Evolutionary conservation across 1,139 yeast genomes (phyloP).

Genomic region (Lodderomyces metapsilosis): DNA sequence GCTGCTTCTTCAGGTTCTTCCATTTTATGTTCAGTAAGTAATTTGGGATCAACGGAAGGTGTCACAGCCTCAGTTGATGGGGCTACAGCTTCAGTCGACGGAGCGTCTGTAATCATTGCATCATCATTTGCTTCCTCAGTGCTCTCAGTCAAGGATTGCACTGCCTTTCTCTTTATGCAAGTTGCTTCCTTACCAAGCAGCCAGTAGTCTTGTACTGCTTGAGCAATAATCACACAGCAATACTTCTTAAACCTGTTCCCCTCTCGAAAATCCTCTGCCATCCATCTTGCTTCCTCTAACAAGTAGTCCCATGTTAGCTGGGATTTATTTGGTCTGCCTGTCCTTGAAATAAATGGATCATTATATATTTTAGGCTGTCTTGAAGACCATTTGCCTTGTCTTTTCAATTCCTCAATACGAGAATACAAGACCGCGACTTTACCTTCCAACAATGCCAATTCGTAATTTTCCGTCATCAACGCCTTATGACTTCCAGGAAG

Average conservation of each 20-base stretch:
- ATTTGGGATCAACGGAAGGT: background rate
- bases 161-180: slow-evolving; percentile 46
- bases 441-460: slow-evolving; percentile 86
- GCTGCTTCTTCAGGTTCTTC: background rate
- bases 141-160: slow-evolving; percentile 16
- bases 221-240: slow-evolving; percentile 67
- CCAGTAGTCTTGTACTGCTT: slow-evolving; percentile 79
- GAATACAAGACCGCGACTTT: slow-evolving; percentile 90
- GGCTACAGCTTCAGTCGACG: slow-evolving; percentile 12
- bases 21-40: background rate
- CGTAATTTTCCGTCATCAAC: slow-evolving; percentile 79
- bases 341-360: slow-evolving; percentile 61
- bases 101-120: slow-evolving; percentile 12
- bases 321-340: slow-evolving; percentile 18
- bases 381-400: slow-evolving; percentile 87
- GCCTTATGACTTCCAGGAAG: slow-evolving; percentile 86
- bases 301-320: slow-evolving; percentile 70
- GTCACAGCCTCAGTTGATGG: slow-evolving; percentile 3
- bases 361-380: slow-evolving; percentile 73
- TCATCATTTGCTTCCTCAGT: slow-evolving; percentile 10
- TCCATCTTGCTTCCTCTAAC: slow-evolving; percentile 82
- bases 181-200: slow-evolving; percentile 59
- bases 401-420: slow-evolving; percentile 85
- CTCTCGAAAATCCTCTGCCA: slow-evolving; percentile 77
- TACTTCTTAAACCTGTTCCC: slow-evolving; percentile 67